These are phyloP conservation scores for Suhomyces chickasaworum DNA, from an alignment of 1,139 yeast genomes.

Conservation along the genomic window DNA sequence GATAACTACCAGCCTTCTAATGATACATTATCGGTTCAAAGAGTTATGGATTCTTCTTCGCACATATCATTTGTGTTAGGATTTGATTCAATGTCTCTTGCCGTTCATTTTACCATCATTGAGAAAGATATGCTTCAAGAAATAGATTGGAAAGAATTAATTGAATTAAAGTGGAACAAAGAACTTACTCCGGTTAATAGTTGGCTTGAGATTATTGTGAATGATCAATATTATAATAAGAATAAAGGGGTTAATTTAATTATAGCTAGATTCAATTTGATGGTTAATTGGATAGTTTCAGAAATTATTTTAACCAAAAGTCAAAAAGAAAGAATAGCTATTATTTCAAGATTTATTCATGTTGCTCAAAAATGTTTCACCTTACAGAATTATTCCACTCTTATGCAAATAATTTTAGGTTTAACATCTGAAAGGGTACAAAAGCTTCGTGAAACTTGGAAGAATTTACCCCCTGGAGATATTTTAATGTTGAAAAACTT, in stretches of 20 bases:
- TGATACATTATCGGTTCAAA: slow-evolving; percentile 36
- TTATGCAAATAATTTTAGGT: slow-evolving; percentile 86
- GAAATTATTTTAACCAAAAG: slow-evolving; percentile 74
- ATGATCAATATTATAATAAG: slow-evolving; percentile 50
- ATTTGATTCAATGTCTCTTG: slow-evolving; percentile 63
- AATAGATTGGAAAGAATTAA: slow-evolving; percentile 88
- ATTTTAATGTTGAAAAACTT: slow-evolving; percentile 65
- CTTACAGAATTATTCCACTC: slow-evolving; percentile 81
- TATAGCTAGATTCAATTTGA: slow-evolving; percentile 83
- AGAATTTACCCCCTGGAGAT: slow-evolving; percentile 55
- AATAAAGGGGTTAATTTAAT: slow-evolving; percentile 79
- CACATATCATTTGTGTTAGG: slow-evolving; percentile 84
- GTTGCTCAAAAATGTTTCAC: slow-evolving; percentile 71
- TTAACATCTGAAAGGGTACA: slow-evolving; percentile 71
- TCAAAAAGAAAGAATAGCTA: slow-evolving; percentile 58
- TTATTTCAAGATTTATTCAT: slow-evolving; percentile 80
- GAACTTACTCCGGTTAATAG: slow-evolving; percentile 73
- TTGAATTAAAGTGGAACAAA: slow-evolving; percentile 75
- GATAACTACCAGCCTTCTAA: slow-evolving; percentile 39
- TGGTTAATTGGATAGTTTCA: slow-evolving; percentile 91
- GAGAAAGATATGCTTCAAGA: slow-evolving; percentile 83
- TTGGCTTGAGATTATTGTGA: slow-evolving; percentile 79
- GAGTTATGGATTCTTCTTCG: slow-evolving; percentile 36
- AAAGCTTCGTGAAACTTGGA: slow-evolving; percentile 74
- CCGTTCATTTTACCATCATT: slow-evolving; percentile 80